These are phyloP conservation scores for Acanthochlamys bracteata DNA, from an alignment of 106 monocot species.

Conservation along the genomic window DNA sequence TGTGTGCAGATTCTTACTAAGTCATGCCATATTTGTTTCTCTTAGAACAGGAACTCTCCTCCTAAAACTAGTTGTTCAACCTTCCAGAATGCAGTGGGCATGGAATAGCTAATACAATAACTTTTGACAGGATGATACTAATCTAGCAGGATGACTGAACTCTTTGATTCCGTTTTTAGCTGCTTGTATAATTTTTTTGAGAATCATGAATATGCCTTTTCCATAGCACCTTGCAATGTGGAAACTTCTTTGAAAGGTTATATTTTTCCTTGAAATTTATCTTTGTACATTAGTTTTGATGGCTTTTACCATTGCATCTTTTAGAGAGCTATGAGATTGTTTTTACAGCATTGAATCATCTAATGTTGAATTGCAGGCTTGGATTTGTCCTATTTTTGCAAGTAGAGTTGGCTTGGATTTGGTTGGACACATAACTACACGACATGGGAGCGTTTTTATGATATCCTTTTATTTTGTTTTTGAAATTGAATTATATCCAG, in stretches of 20 bases:
- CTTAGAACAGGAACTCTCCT: not conserved
- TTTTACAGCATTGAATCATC: slow-evolving; percentile 3
- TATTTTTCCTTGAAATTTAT: not conserved
- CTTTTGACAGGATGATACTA: slow-evolving; percentile 58
- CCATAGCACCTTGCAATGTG: not conserved
- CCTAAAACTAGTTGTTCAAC: not conserved
- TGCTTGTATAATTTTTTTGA: not conserved
- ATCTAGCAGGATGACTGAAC: slow-evolving; percentile 82
- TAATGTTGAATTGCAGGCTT: slow-evolving; percentile 16
- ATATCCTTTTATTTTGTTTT: slow-evolving; percentile 27
- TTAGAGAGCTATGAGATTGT: slow-evolving; percentile 76
- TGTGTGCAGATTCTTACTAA: not conserved
- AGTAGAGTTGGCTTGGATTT: slow-evolving; percentile 29
- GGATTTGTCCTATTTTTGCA: slow-evolving; percentile 40
- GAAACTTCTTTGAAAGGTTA: not conserved
- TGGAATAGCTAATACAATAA: slow-evolving; percentile 5
- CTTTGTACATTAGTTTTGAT: not conserved
- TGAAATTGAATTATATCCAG: not conserved
- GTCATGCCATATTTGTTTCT: not conserved
- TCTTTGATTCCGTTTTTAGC: not conserved
- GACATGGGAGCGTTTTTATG: slow-evolving; percentile 39
- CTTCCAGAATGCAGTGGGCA: not conserved
- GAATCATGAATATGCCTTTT: not conserved
- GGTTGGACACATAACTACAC: slow-evolving; percentile 36
- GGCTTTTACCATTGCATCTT: not conserved